Conservation (phyloP, 805 yeast genomes). For the Wickerhamiella kazuoi region DNA sequence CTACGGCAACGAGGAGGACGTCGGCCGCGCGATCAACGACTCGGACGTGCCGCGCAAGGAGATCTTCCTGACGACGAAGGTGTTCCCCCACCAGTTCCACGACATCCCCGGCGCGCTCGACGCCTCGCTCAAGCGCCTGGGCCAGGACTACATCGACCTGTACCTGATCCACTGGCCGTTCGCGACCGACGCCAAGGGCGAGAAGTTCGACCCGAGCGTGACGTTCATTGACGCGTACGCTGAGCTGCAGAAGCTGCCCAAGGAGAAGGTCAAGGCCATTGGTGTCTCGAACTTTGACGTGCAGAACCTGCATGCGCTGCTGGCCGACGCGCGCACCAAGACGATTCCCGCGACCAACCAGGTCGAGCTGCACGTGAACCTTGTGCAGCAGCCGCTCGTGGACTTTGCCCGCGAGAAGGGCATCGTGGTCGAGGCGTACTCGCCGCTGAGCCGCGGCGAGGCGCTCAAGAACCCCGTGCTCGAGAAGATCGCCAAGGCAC, state of each 20-base stretch:
- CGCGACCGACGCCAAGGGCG: slow-evolving; percentile 23
- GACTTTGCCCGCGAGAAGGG: slow-evolving; percentile 34
- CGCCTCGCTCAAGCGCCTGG: slow-evolving; percentile 32
- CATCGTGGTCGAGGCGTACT: slow-evolving; percentile 51
- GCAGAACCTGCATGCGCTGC: slow-evolving; percentile 31
- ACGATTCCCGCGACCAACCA: slow-evolving; percentile 59
- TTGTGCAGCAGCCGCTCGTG: slow-evolving; percentile 45
- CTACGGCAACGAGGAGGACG: slow-evolving; percentile 50
- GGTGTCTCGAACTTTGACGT: slow-evolving; percentile 57
- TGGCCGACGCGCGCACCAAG: slow-evolving; percentile 26
- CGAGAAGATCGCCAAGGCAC: slow-evolving; percentile 38
- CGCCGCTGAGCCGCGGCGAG: slow-evolving; percentile 46
- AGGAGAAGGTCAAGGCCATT: slow-evolving; percentile 35
- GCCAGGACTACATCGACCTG: slow-evolving; percentile 45
- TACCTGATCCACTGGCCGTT: slow-evolving; percentile 46
- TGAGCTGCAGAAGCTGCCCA: slow-evolving; percentile 36
- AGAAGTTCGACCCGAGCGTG: slow-evolving; percentile 22
- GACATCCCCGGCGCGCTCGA: slow-evolving; percentile 32
- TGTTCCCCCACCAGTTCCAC: slow-evolving; percentile 28
- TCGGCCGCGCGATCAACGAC: slow-evolving; percentile 36
- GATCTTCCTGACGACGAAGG: slow-evolving; percentile 45
- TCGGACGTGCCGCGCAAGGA: slow-evolving; percentile 30
- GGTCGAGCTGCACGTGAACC: slow-evolving; percentile 55
- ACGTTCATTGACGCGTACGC: slow-evolving; percentile 39
- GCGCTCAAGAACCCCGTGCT: slow-evolving; percentile 35